A percentile compares a stretch with the other conserved stretches of the same genome.
Conservation (phyloP, 2,329 filamentous ascomycete species). For the Cryphonectria nitschkei region DNA sequence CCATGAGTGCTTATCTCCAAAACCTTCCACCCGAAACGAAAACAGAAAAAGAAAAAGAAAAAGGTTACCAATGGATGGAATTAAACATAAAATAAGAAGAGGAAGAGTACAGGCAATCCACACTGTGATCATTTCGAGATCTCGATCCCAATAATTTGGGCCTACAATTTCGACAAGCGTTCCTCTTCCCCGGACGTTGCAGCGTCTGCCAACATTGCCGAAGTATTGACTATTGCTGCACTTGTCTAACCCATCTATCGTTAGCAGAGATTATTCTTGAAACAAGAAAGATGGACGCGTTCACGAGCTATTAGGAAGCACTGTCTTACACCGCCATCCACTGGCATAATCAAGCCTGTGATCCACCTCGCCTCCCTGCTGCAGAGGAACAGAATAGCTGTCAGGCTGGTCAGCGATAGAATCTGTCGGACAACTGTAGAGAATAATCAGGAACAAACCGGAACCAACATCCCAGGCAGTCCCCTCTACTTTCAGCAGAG, state of each 20-base stretch:
- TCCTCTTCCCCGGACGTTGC: background rate
- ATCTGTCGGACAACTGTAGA: background rate
- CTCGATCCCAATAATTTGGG: background rate
- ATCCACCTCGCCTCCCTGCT: conserved; percentile 38
- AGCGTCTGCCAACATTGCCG: background rate
- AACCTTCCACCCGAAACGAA: background rate
- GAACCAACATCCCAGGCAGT: conserved; percentile 37
- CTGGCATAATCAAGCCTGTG: conserved; percentile 36
- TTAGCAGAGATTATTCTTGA: background rate
- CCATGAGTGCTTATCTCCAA: background rate
- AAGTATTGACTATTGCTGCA: background rate
- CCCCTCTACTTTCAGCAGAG: conserved; percentile 35
- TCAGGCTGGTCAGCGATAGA: background rate
- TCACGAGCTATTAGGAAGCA: no score
- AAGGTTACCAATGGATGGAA: background rate
- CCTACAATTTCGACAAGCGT: background rate
- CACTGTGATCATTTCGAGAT: background rate
- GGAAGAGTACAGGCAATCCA: background rate
- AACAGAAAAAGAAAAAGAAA: background rate
- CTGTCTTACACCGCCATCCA: conserved; percentile 36
- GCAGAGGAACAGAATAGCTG: conserved; percentile 34
- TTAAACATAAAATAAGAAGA: background rate
- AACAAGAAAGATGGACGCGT: background rate
- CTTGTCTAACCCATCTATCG: background rate
- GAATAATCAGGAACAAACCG: conserved; percentile 28